Evolutionary conservation across 768 basidiomycete genomes (phyloP), one percentile per base, ranked within the genome.

Genomic region (Glaciozyma martinii): DNA sequence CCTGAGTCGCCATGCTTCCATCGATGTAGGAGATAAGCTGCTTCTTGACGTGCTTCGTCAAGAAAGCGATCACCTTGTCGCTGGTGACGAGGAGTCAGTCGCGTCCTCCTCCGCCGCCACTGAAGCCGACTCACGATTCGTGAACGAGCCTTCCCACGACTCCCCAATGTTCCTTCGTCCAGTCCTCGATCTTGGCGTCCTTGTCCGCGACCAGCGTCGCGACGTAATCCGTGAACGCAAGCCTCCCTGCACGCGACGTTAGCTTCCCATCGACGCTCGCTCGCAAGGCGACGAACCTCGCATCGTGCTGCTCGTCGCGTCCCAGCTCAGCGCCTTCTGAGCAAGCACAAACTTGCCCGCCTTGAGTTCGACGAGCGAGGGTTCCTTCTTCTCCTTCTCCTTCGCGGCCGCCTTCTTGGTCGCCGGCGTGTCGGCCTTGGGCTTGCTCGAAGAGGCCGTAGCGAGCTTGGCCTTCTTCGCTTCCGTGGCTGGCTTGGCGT

Each of bases 121-220:
- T 10, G 18, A 32, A 15, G 47, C 50, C 16, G 46, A 71, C 79
- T 60, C 57, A 90, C 91, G 90, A 91, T 78, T 94, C 91, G 68
- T 90, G 87, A 1, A 83, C 83, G 47, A 91, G 76, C 75, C 91
- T 90, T 8, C 85, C 90, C 70, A 94, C 82, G 30, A 93, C 77
- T 1, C 88, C 83, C 67, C 78, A 80, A 74, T 90, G 81, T 66
- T 86, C 83, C 6, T 85, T 82, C 1, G 90, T 86, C 57, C 91
- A 81, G 9, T 72, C 74, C 12, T 74, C 74, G 33, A 92, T 76
- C n/a, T 85, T 80, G 1, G 79, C 76, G 23, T 81, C 79, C 58
- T 80, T 76, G 19, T 76, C 77, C 54, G 79, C 76, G 29, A 84
- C 77, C 60, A 81, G 80, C 50, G 80, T 77, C 67, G 86, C 82